Percentiles rank a stretch among this genome's conserved stretches.
phyloP scores from a whole-genome alignment of 2,329 filamentous ascomycete species.

The Thelonectria discophora region DNA sequence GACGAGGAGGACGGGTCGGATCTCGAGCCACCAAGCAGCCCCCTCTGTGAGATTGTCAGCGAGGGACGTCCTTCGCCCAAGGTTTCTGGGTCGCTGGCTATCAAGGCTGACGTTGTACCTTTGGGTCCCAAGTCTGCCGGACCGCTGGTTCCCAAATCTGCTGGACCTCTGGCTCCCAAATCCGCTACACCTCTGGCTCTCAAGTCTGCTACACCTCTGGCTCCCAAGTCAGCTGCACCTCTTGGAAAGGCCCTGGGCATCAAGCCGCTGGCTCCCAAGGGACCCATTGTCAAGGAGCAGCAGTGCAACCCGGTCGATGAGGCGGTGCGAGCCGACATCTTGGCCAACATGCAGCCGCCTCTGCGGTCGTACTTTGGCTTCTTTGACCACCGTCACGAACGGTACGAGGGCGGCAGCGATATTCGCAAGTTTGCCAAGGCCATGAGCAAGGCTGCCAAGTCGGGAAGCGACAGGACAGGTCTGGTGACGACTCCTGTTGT shows the following conservation, averaged over 20 bases:
- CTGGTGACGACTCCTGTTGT: constrained; percentile 68
- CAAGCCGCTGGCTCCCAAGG: constrained; percentile 61
- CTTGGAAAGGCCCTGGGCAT: constrained; percentile 45
- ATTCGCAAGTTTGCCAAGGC: constrained; percentile 85
- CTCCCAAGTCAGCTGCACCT: constrained; percentile 50
- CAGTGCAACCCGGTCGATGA: constrained; percentile 92
- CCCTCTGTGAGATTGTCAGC: constrained; percentile 72
- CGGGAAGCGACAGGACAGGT: constrained; percentile 68
- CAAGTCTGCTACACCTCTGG: constrained; percentile 50
- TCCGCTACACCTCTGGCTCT: constrained; percentile 41
- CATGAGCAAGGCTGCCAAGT: constrained; percentile 64
- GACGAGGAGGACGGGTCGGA: constrained; percentile 46
- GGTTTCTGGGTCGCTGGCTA: constrained; percentile 57
- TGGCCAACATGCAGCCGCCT: constrained; percentile 77
- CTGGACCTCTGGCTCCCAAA: no score
- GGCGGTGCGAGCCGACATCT: constrained; percentile 76
- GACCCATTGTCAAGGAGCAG: constrained; percentile 79
- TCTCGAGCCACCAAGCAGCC: constrained; percentile 70
- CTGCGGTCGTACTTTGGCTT: constrained; percentile 81
- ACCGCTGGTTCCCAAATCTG: constrained; percentile 53
- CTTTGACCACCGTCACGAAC: constrained; percentile 72
- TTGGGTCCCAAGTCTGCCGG: no score
- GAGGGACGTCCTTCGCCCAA: constrained; percentile 57
- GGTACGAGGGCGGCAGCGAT: constrained; percentile 73
- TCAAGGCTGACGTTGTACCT: no score